These are phyloP conservation scores for Fonsecaea monophora DNA, from an alignment of 2,329 filamentous ascomycete species.

Conservation along the genomic window DNA sequence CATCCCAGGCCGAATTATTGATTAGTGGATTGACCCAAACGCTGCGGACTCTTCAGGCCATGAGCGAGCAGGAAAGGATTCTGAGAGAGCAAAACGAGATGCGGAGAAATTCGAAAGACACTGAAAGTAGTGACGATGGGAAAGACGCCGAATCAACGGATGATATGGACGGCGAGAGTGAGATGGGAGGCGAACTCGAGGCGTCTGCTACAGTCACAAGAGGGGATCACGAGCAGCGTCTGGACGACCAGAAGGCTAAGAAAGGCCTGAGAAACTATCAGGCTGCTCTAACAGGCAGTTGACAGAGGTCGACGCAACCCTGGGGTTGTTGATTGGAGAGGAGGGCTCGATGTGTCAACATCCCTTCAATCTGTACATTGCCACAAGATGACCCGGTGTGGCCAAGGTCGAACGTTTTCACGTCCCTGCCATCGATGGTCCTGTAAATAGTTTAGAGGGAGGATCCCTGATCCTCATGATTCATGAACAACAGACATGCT, in stretches of 20 bases:
- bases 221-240: not conserved
- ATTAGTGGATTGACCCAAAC: conserved; percentile 12
- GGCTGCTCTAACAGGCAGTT: not conserved
- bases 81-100: not conserved
- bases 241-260: not conserved
- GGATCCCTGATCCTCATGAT: not conserved
- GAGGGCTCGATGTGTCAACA: not conserved
- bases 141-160: not conserved
- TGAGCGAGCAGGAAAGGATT: conserved; percentile 8
- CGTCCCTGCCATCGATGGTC: not conserved
- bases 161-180: not conserved
- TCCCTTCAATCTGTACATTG: not conserved
- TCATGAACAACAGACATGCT: not conserved
- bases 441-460: not conserved
- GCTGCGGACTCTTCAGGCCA: conserved; percentile 10
- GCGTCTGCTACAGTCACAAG: not conserved
- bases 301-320: not conserved
- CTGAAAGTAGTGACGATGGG: not conserved
- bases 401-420: not conserved
- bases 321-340: not conserved
- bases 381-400: not conserved
- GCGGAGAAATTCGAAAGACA: not conserved
- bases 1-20: not conserved
- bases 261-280: not conserved
- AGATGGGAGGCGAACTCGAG: not conserved